A percentile compares a stretch with the other conserved stretches of the same genome.
phyloP scores from a whole-genome alignment of 768 basidiomycete species.

The Agrocybe chaxingu region DNA sequence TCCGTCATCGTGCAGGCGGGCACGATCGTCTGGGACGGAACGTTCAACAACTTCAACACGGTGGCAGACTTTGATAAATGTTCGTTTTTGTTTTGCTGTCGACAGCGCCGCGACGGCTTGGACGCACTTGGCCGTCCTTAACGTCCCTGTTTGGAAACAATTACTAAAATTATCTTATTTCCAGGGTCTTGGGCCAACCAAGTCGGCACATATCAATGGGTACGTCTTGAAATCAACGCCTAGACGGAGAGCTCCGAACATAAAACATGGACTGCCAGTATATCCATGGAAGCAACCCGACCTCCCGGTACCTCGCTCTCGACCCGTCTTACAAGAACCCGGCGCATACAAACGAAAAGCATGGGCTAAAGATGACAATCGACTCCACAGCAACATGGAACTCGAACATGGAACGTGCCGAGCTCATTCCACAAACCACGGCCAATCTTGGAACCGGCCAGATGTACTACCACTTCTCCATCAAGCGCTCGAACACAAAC shows the following conservation, averaged over 20 bases:
- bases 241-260: neutral
- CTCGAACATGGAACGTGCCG: conserved; percentile 44
- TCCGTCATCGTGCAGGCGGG: conserved; percentile 39
- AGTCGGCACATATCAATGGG: conserved; percentile 59
- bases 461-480: conserved; percentile 62
- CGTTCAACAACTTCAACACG: conserved; percentile 45
- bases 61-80: conserved; percentile 52
- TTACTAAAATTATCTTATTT: conserved; percentile 1
- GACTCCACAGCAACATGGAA: conserved; percentile 56
- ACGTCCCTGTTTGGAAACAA: neutral
- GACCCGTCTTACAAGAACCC: conserved; percentile 56
- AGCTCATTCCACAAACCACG: conserved; percentile 43
- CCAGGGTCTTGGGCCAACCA: conserved; percentile 55
- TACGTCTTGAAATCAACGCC: conserved; percentile 14
- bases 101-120: neutral
- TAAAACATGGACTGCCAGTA: conserved; percentile 24
- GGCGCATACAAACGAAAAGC: conserved; percentile 43
- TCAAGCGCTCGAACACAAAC: conserved; percentile 46
- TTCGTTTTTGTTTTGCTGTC: conserved; percentile 19
- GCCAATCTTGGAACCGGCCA: conserved; percentile 55
- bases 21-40: conserved; percentile 52
- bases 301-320: conserved; percentile 51
- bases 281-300: conserved; percentile 53
- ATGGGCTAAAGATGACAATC: conserved; percentile 54
- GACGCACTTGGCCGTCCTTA: no score